These are phyloP conservation scores for Fusarium chlamydosporum DNA, from an alignment of 2,329 filamentous ascomycete species.

Conservation along the genomic window DNA sequence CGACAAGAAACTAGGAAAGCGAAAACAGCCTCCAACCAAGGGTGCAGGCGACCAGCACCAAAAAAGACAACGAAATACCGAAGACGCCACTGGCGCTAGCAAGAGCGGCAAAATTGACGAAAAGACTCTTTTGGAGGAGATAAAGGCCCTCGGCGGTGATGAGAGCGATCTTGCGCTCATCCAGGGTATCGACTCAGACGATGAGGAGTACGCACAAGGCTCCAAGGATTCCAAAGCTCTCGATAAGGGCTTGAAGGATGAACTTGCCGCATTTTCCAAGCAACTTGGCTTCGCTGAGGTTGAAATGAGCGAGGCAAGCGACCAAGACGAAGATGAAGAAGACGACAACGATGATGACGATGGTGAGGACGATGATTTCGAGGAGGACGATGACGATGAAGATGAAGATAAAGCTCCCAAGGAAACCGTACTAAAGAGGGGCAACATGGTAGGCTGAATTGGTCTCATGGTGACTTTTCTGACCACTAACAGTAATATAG, in stretches of 20 bases:
- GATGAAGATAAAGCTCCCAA: slow-evolving; percentile 52
- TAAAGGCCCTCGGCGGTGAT: slow-evolving; percentile 74
- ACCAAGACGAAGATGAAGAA: slow-evolving; percentile 56
- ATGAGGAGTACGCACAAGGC: slow-evolving; percentile 55
- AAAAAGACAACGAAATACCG: slow-evolving; percentile 57
- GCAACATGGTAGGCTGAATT: slow-evolving; percentile 54
- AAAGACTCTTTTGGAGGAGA: slow-evolving; percentile 71
- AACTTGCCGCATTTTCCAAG: slow-evolving; percentile 58
- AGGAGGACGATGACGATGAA: slow-evolving; percentile 49
- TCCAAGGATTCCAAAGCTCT: slow-evolving; percentile 51
- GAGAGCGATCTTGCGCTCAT: slow-evolving; percentile 75
- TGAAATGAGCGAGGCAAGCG: slow-evolving; percentile 55
- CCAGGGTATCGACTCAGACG: slow-evolving; percentile 63
- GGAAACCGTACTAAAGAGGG: slow-evolving; percentile 51
- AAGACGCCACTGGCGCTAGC: slow-evolving; percentile 46
- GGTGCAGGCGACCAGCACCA: slow-evolving; percentile 53
- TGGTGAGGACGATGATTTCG: slow-evolving; percentile 52
- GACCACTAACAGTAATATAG: slow-evolving; percentile 60
- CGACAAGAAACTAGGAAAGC: slow-evolving; percentile 66
- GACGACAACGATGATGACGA: slow-evolving; percentile 55
- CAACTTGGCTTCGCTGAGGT: slow-evolving; percentile 57
- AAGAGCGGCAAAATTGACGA: slow-evolving; percentile 49
- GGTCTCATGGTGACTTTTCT: slow-evolving; percentile 38
- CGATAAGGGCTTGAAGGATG: slow-evolving; percentile 60
- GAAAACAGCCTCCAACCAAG: slow-evolving; percentile 60